phyloP scores from a whole-genome alignment of 805 yeast species.

The Candida rishiriensis region DNA sequence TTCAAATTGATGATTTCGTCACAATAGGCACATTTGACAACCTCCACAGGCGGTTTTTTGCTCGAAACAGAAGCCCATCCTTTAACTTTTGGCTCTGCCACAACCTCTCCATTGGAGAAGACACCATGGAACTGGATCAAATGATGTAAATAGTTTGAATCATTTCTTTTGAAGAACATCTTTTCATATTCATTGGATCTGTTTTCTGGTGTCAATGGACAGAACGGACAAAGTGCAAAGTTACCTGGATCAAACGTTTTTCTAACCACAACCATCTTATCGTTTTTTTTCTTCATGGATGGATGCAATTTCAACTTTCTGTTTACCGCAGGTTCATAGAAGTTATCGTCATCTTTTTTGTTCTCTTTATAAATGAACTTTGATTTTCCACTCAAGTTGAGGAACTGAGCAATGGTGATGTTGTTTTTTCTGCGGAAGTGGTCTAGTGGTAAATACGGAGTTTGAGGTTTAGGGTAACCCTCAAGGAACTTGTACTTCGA shows the following conservation, averaged over 20 bases:
- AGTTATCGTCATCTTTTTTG: conserved; percentile 12
- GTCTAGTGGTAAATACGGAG: conserved; percentile 1
- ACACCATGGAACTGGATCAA: conserved; percentile 31
- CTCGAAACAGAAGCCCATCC: conserved; percentile 18
- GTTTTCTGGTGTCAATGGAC: conserved; percentile 17
- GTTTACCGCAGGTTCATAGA: conserved; percentile 22
- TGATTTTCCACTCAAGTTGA: conserved; percentile 1
- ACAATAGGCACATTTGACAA: conserved; percentile 26
- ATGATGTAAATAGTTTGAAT: conserved; percentile 29
- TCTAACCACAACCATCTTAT: background rate
- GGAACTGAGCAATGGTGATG: conserved; percentile 11
- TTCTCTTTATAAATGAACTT: conserved; percentile 11
- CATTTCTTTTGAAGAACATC: conserved; percentile 25
- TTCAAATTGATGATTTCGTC: conserved; percentile 18
- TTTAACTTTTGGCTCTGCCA: conserved; percentile 20
- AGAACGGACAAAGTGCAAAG: conserved; percentile 28
- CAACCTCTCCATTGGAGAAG: conserved; percentile 26
- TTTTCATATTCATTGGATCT: conserved; percentile 11
- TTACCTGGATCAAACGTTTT: conserved; percentile 18
- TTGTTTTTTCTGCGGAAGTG: conserved; percentile 12
- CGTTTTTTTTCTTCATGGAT: background rate
- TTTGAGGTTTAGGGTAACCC: no score
- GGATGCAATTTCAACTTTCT: conserved; percentile 7
- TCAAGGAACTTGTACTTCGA: no score
- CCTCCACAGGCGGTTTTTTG: conserved; percentile 16